These are phyloP conservation scores for Dicorynia guianensis DNA, from an alignment of 306 rosid genomes.

Conservation along the genomic window DNA sequence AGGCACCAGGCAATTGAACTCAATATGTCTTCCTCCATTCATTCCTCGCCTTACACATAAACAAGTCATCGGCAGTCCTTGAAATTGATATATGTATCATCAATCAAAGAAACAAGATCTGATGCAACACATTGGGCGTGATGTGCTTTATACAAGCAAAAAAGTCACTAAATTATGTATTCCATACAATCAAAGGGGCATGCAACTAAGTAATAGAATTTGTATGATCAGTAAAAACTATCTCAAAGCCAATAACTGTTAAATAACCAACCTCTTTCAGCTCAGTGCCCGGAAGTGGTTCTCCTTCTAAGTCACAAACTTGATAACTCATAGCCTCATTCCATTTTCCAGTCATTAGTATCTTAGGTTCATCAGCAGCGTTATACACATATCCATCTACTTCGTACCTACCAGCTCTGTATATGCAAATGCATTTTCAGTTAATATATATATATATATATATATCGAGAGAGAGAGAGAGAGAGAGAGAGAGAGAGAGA, in stretches of 20 bases:
- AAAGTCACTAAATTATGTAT: not conserved
- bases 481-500: not conserved
- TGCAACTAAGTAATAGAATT: not conserved
- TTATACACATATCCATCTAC: constrained; percentile 73
- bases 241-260: not conserved
- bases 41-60: not conserved
- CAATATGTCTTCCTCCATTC: not conserved
- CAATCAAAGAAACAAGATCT: no score
- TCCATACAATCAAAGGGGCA: not conserved
- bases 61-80: not conserved
- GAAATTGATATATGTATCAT: no score
- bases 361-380: constrained; percentile 67
- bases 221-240: not conserved
- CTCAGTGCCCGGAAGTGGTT: constrained; percentile 64
- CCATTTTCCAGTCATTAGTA: constrained; percentile 77
- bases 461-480: not conserved
- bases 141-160: no score
- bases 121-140: no score
- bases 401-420: constrained; percentile 77
- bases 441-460: not conserved
- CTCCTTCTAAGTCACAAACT: constrained; percentile 68
- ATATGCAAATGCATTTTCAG: constrained; percentile 3
- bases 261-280: constrained; percentile 57
- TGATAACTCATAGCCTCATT: constrained; percentile 65
- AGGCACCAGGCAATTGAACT: no score